Conservation (phyloP, 1,139 yeast species). For the Maudiozyma humilis region DNA sequence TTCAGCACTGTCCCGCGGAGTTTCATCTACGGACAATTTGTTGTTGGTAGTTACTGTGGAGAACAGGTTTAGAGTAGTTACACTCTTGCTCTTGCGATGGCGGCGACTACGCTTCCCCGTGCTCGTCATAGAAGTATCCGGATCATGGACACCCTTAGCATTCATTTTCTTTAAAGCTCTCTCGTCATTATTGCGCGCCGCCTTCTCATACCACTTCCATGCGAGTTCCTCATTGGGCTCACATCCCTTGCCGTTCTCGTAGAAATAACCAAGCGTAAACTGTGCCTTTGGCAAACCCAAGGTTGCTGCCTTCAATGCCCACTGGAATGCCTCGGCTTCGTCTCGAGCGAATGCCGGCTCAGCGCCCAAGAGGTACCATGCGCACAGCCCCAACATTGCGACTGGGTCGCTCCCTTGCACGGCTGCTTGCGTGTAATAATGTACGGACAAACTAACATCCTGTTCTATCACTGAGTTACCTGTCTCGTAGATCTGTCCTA, state of each 20-base stretch:
- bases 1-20: too few relatives aligned
- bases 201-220: slow-evolving; percentile 65
- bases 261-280: slow-evolving; percentile 75
- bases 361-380: slow-evolving; percentile 92
- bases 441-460: slow-evolving; percentile 79
- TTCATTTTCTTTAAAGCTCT: slow-evolving; percentile 44
- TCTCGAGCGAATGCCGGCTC: slow-evolving; percentile 74
- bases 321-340: slow-evolving; percentile 81
- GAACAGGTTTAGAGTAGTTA: slow-evolving; percentile 12
- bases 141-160: slow-evolving; percentile 10
- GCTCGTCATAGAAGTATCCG: slow-evolving; percentile 1
- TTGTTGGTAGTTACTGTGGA: slow-evolving; percentile 1
- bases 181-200: slow-evolving; percentile 66
- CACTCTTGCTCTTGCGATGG: slow-evolving; percentile 11
- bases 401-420: slow-evolving; percentile 69
- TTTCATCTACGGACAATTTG: too few relatives aligned
- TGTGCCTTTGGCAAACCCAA: slow-evolving; percentile 75
- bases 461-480: slow-evolving; percentile 72
- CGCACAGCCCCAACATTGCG: slow-evolving; percentile 90
- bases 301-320: slow-evolving; percentile 85
- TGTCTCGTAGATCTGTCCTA: slow-evolving; percentile 78
- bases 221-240: slow-evolving; percentile 50
- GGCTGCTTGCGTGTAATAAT: slow-evolving; percentile 89
- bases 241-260: slow-evolving; percentile 85
- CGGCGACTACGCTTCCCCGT: slow-evolving; percentile 1